These are phyloP conservation scores for Lanmaoa pseudosensibilis DNA, from an alignment of 768 basidiomycete species.

Conservation along the genomic window DNA sequence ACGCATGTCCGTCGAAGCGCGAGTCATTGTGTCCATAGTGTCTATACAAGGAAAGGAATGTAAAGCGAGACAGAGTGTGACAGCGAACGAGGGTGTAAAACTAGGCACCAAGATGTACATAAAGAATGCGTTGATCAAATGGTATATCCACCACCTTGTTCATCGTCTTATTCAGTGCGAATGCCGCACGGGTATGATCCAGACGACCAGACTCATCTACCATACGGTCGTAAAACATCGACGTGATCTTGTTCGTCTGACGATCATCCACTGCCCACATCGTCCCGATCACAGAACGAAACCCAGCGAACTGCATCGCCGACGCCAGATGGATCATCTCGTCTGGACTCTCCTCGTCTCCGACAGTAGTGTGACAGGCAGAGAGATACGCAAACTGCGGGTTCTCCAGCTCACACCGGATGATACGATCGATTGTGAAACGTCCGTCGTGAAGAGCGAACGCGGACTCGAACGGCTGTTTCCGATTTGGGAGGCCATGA, in stretches of 20 bases:
- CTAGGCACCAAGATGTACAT: conserved; percentile 17
- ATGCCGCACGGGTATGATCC: conserved; percentile 7
- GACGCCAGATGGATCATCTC: conserved; percentile 17
- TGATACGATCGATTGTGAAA: conserved; percentile 7
- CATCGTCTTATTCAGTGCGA: conserved; percentile 5
- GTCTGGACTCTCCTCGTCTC: conserved; percentile 24
- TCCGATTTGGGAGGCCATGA: conserved; percentile 12
- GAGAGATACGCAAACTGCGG: conserved; percentile 14
- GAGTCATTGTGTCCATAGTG: too few species aligned
- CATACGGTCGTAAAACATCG: conserved; percentile 10
- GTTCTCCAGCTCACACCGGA: not conserved
- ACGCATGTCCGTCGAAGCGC: too few species aligned
- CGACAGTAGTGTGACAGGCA: conserved; percentile 23
- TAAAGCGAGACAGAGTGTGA: too few species aligned
- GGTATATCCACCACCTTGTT: not conserved
- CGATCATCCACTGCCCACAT: conserved; percentile 19
- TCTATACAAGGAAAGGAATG: too few species aligned
- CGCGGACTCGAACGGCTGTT: conserved; percentile 16
- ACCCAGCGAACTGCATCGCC: not conserved
- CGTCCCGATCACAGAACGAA: conserved; percentile 2
- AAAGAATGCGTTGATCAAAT: conserved; percentile 13
- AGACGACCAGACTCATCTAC: not conserved
- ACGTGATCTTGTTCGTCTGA: not conserved
- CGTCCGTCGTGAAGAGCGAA: conserved; percentile 11
- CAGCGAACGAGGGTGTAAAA: not conserved